Base-by-base conservation (phyloP, 345 rosid genomes). In the Camelina neglecta region DNA sequence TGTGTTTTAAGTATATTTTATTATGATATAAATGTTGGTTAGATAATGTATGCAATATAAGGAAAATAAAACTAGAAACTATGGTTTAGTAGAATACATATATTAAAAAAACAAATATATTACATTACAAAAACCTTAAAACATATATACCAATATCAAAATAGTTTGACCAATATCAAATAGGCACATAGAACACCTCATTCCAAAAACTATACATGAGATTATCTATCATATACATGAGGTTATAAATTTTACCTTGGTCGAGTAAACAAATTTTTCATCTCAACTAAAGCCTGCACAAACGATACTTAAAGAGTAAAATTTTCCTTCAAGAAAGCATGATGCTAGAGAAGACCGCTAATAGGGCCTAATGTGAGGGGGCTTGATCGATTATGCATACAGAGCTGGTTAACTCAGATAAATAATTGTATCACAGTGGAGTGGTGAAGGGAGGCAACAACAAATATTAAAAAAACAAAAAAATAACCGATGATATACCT, bases 191-290 rank as follows among this genome's bases (percentile, higher is more conserved):
- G n/a, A 71, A 47, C 71, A 69, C 48, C 33, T 62, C 47, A 56
- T 64, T 55, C 26, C 53, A 55, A n/a, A 41, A 41, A 23, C 29
- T 42, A 42, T 54, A 57, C 49, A 61, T 29, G 31, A 29, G 31
- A 61, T 20, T 29, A 60, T 33, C 41, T 60, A 49, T 35, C 56
- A 60, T 51, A 31, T 29, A 48, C 42, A 62, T 15, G 36, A 42
- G 24, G 44, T 33, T 55, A 59, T 38, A 35, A 24, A 47, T 18
- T 41, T 65, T 72, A 92, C 98, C 89, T 95, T 92, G 72, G 94
- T 88, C 99, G 93, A 64, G 78, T 29, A 60, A 88, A 90, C 93
- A 88, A 90, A 62, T 79, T 88, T 83, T 83, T 95, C 98, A 95
- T 95, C 66, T 89, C 93, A 77, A 86, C 83, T 80, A 95, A 76